Percentiles rank a stretch among this genome's conserved stretches.
Conservation (phyloP, 495 filamentous ascomycete species). For the Penicillium samsonianum region DNA sequence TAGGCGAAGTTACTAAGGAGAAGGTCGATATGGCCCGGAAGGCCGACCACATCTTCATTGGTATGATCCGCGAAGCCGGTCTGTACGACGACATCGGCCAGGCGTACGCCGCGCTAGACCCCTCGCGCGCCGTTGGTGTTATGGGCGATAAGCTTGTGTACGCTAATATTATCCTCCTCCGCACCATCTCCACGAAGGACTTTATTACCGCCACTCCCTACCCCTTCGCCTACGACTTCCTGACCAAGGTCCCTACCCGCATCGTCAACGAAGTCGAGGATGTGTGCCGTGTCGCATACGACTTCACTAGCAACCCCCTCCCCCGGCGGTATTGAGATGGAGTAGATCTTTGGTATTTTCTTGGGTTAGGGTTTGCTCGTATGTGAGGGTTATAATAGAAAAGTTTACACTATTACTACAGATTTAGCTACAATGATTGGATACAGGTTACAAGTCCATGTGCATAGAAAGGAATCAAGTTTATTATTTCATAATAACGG, state of each 20-base stretch:
- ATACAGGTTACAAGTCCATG: slow-evolving; percentile 8
- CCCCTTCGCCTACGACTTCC: slow-evolving; percentile 63
- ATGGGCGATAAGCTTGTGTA: slow-evolving; percentile 75
- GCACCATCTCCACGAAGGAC: slow-evolving; percentile 76
- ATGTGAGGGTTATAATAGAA: slow-evolving; percentile 1
- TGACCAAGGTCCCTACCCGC: slow-evolving; percentile 65
- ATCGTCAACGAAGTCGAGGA: slow-evolving; percentile 88
- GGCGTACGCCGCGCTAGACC: slow-evolving; percentile 75
- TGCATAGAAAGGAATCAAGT: slow-evolving; percentile 10
- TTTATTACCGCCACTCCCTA: slow-evolving; percentile 84
- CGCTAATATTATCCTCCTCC: slow-evolving; percentile 58
- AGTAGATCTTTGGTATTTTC: slow-evolving; percentile 42
- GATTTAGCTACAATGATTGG: slow-evolving; percentile 11
- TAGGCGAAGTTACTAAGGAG: slow-evolving; percentile 83
- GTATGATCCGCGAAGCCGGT: slow-evolving; percentile 79
- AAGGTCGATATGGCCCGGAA: slow-evolving; percentile 76
- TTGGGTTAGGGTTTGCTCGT: not conserved
- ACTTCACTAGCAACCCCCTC: slow-evolving; percentile 80
- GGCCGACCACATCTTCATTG: slow-evolving; percentile 84
- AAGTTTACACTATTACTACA: slow-evolving; percentile 5
- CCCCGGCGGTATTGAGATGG: slow-evolving; percentile 76
- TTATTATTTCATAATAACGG: not conserved
- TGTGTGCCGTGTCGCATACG: slow-evolving; percentile 61
- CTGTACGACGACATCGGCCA: slow-evolving; percentile 77
- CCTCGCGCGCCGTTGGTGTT: slow-evolving; percentile 69